phyloP scores from a whole-genome alignment of 805 yeast species.

The Candida arabinofermentans region DNA sequence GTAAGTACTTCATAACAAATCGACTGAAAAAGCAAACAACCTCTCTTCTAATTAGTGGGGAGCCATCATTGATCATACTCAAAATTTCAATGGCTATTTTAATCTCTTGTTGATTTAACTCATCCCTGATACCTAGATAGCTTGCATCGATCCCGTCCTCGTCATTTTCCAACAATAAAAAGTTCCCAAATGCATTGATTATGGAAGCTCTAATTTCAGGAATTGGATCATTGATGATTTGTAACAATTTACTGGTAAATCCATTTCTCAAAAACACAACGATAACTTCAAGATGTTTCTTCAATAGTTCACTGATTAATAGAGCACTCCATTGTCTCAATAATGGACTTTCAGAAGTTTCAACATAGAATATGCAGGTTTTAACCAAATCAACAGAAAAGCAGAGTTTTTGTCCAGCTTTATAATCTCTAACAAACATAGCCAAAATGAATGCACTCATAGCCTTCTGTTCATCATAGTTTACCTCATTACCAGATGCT shows the following conservation, averaged over 20 bases:
- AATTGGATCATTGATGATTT: constrained; percentile 76
- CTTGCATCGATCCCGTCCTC: constrained; percentile 33
- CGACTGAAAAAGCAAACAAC: constrained; percentile 72
- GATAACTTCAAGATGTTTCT: constrained; percentile 68
- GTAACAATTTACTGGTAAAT: constrained; percentile 50
- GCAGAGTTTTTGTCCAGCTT: constrained; percentile 75
- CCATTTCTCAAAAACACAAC: constrained; percentile 66
- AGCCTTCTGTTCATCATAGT: constrained; percentile 83
- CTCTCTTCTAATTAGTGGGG: constrained; percentile 85
- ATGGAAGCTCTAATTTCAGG: constrained; percentile 93
- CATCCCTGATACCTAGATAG: constrained; percentile 27
- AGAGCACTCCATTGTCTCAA: constrained; percentile 91
- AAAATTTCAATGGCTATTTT: constrained; percentile 66
- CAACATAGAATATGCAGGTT: constrained; percentile 62
- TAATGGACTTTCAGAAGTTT: constrained; percentile 75
- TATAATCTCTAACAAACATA: constrained; percentile 75
- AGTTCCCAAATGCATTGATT: constrained; percentile 66
- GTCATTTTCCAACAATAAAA: constrained; percentile 43
- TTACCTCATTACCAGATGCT: constrained; percentile 35
- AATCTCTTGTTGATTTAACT: constrained; percentile 63
- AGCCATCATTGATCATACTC: constrained; percentile 76
- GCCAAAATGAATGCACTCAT: constrained; percentile 91
- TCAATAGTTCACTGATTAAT: constrained; percentile 73
- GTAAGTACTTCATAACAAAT: constrained; percentile 63
- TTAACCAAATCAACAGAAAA: constrained; percentile 68